Conservation (phyloP, 139 green algal genomes). For the Chlorella sp. region DNA sequence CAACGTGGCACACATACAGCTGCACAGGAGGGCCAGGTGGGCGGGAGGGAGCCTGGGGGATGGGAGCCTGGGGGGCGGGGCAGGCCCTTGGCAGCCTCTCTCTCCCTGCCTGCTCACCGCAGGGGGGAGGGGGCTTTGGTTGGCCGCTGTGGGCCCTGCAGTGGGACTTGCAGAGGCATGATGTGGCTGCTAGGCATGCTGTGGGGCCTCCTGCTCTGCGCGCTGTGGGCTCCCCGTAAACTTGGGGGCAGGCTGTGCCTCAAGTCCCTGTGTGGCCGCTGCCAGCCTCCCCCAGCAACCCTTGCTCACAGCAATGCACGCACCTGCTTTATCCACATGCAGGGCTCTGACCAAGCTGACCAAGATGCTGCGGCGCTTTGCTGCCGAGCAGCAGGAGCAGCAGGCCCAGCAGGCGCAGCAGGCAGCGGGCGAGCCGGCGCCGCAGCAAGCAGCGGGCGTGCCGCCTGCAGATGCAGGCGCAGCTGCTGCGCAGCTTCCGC, state of each 20-base stretch:
- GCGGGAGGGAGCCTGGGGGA: background rate
- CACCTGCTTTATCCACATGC: background rate
- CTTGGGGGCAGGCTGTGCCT: background rate
- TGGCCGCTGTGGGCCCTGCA: background rate
- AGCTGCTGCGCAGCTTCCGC: background rate
- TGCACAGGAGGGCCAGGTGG: slow-evolving; percentile 69
- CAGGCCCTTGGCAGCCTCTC: background rate
- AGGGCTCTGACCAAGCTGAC: slow-evolving; percentile 39
- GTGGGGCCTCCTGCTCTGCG: too few relatives aligned
- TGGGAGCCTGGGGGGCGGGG: background rate
- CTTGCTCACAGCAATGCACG: background rate
- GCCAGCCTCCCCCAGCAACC: too few relatives aligned
- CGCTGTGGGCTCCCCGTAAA: too few relatives aligned
- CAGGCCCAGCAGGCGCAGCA: background rate
- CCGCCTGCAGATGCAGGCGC: background rate
- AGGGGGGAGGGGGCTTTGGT: too few relatives aligned
- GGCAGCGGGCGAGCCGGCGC: too few relatives aligned
- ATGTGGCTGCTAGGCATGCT: too few relatives aligned
- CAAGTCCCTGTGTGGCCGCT: too few relatives aligned
- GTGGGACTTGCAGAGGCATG: too few relatives aligned
- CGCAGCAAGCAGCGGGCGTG: too few relatives aligned
- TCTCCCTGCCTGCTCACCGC: too few relatives aligned
- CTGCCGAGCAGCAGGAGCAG: background rate
- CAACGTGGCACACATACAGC: slow-evolving; percentile 87
- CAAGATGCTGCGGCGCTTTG: slow-evolving; percentile 9